phyloP scores from a whole-genome alignment of 2,329 filamentous ascomycete genomes.

The Calonectria ilicicola region DNA sequence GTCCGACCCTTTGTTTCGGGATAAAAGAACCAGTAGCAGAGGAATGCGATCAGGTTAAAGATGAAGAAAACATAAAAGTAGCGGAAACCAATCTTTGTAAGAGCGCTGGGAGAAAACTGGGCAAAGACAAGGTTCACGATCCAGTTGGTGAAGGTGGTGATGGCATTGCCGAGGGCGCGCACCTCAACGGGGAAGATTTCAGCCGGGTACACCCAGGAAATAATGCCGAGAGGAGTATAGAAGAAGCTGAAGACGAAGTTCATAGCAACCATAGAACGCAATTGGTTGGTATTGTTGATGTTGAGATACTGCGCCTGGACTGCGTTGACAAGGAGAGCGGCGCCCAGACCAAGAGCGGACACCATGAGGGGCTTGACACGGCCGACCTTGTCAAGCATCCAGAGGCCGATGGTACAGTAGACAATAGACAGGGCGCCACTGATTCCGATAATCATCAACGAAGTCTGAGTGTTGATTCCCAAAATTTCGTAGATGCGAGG shows the following conservation, averaged over 20 bases:
- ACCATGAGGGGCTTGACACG: slow-evolving; percentile 61
- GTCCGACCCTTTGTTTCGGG: slow-evolving; percentile 26
- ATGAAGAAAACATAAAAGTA: slow-evolving; percentile 54
- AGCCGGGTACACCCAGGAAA: slow-evolving; percentile 53
- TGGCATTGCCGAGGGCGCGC: slow-evolving; percentile 43
- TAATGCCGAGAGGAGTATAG: slow-evolving; percentile 54
- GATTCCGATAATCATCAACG: slow-evolving; percentile 63
- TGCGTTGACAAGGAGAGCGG: slow-evolving; percentile 44
- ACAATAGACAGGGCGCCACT: slow-evolving; percentile 61
- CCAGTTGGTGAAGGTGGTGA: slow-evolving; percentile 47
- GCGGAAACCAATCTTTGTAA: slow-evolving; percentile 55
- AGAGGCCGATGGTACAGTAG: slow-evolving; percentile 60
- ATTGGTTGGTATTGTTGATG: slow-evolving; percentile 37
- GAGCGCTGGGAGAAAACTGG: slow-evolving; percentile 60
- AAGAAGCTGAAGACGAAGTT: slow-evolving; percentile 50
- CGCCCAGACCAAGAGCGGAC: slow-evolving; percentile 45
- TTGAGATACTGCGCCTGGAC: slow-evolving; percentile 43
- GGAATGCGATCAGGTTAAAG: slow-evolving; percentile 38
- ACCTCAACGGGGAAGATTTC: slow-evolving; percentile 55
- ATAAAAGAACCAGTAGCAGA: slow-evolving; percentile 35
- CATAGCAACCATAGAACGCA: slow-evolving; percentile 47
- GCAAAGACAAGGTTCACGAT: slow-evolving; percentile 57
- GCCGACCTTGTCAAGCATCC: slow-evolving; percentile 58
- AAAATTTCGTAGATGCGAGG: slow-evolving; percentile 56
- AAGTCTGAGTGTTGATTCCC: slow-evolving; percentile 56